These are phyloP conservation scores for Cicer judaicum DNA, from an alignment of 306 rosid genomes.

Conservation along the genomic window DNA sequence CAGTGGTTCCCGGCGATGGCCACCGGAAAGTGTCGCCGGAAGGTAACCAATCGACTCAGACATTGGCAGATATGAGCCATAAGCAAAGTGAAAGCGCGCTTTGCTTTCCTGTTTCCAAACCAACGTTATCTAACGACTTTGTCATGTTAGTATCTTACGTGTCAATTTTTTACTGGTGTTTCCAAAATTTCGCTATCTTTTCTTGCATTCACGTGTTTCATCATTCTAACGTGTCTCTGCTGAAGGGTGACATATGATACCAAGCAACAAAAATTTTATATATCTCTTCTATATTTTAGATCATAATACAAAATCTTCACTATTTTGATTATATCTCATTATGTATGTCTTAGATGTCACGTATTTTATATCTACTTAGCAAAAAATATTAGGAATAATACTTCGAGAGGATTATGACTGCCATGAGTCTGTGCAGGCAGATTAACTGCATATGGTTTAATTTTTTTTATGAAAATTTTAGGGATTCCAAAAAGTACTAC, in stretches of 20 bases:
- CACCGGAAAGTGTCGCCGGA: conserved; percentile 50
- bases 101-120: not conserved
- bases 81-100: conserved; percentile 7
- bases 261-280: too few species aligned
- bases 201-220: not conserved
- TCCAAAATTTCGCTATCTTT: conserved; percentile 18
- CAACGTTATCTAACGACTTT: not conserved
- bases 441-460: too few species aligned
- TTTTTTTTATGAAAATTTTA: too few species aligned
- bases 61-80: conserved; percentile 90
- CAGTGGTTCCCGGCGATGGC: conserved; percentile 52
- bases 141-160: conserved; percentile 8
- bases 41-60: conserved; percentile 57
- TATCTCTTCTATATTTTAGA: too few species aligned
- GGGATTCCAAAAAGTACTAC: too few species aligned
- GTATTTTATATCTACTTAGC: too few species aligned
- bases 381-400: too few species aligned
- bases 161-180: conserved; percentile 7
- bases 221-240: not conserved
- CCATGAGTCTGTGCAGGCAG: too few species aligned
- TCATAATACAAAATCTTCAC: too few species aligned
- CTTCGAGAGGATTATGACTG: too few species aligned
- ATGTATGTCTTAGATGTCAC: too few species aligned
- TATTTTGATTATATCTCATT: too few species aligned
- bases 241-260: not conserved